phyloP scores from a whole-genome alignment of 2,329 filamentous ascomycete genomes.

The Dactylellina cionopaga region DNA sequence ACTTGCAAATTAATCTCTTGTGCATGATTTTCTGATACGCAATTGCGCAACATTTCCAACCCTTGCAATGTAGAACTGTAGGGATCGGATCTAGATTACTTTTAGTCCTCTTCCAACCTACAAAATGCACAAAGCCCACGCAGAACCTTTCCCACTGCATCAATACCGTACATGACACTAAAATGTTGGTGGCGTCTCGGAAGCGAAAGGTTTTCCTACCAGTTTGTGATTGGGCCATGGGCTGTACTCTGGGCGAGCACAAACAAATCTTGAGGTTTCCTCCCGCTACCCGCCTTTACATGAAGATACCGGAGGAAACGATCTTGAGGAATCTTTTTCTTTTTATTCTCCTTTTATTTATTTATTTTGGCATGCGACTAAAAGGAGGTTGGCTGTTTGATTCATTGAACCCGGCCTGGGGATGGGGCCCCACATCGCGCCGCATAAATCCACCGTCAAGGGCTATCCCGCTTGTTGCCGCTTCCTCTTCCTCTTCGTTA shows the following conservation, averaged over 20 bases:
- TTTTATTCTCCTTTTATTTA: no score
- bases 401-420: no score
- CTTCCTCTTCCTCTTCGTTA: conserved; percentile 40
- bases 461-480: conserved; percentile 50
- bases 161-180: conserved; percentile 39
- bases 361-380: not conserved
- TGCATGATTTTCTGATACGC: conserved; percentile 9
- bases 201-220: conserved; percentile 25
- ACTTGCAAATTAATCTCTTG: conserved; percentile 21
- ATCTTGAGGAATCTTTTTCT: conserved; percentile 13
- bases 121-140: conserved; percentile 30
- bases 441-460: conserved; percentile 36
- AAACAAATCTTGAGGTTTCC: conserved; percentile 20
- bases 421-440: conserved; percentile 37
- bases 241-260: conserved; percentile 16
- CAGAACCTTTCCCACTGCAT: conserved; percentile 40
- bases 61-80: conserved; percentile 15
- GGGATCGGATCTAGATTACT: conserved; percentile 35
- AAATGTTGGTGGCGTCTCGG: conserved; percentile 52
- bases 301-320: no score
- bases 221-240: conserved; percentile 33
- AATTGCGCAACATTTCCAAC: conserved; percentile 37
- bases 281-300: conserved; percentile 43
- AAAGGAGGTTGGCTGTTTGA: conserved; percentile 13
- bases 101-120: conserved; percentile 22